Evolutionary conservation across 176 grass and related monocot genomes (phyloP).

Genomic region (Ensete ventricosum): DNA sequence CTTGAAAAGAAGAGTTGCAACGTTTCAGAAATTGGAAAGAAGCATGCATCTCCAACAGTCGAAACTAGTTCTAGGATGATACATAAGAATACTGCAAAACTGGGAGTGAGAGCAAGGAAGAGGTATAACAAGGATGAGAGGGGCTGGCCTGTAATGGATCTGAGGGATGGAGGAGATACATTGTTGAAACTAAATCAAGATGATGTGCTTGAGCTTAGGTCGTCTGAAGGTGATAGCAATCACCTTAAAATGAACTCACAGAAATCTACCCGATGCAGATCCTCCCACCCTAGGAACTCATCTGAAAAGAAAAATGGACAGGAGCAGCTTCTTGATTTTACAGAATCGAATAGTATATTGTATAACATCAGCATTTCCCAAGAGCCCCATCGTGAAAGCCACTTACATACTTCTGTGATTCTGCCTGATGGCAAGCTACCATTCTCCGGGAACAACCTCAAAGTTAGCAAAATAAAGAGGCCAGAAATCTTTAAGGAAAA

Average conservation of each 20-base stretch:
- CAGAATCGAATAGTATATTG: not conserved
- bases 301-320: not conserved
- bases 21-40: not conserved
- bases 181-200: not conserved
- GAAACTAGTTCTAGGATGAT: not conserved
- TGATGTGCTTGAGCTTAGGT: not conserved
- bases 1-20: not conserved
- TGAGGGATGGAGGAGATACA: not conserved
- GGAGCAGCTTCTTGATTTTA: not conserved
- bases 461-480: not conserved
- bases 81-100: not conserved
- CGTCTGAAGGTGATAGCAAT: not conserved
- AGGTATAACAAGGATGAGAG: not conserved
- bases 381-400: not conserved
- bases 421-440: conserved; percentile 1
- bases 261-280: not conserved
- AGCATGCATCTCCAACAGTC: not conserved
- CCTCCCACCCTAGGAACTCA: not conserved
- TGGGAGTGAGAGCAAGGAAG: not conserved
- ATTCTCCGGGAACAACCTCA: conserved; percentile 10
- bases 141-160: not conserved
- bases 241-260: not conserved
- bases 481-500: conserved; percentile 8
- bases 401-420: not conserved
- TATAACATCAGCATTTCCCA: not conserved